Evolutionary conservation across 164 flowering plant genomes (phyloP), one percentile per base, ranked within the genome.

Genomic region (Annona cherimola): DNA sequence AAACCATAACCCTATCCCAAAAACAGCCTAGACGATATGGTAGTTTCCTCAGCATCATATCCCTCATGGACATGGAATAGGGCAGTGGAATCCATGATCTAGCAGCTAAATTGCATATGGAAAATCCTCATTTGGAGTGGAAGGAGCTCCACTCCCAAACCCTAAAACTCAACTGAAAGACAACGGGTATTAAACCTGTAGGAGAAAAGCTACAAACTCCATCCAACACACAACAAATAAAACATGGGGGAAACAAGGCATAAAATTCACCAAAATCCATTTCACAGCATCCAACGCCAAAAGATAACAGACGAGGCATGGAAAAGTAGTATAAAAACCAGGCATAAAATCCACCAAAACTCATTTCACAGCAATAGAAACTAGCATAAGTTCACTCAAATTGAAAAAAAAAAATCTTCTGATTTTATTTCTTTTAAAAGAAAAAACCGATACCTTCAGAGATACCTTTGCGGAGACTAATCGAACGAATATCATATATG

Each of bases 1-100:
- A 80, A 69, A 45, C 80, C 83, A 78, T 73, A 78, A 73, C 72
- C 78, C 75, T 76, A 80, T 80, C 80, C 70, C 61, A 63, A 9
- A 18, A 62, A 18, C 14, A 14, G 62, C 42, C 14, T 46, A 8
- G 2, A 12, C 2, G 12, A 46, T 46, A 12, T 2, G 55, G 1
- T 9, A 11, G 35, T 26, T 50, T 0, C 11, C 11, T 16, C 57
- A 11, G 14, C 9, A 50, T 50, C 35, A 26, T 50, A 50, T 16
- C 50, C 50, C 50, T 45, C 50, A 45, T 5, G 8, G 26, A n/a
- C 61, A 75, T 68, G 26, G 63, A 63, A 72, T 79, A 73, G 74
- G 64, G 65, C 74, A 69, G 69, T 75, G 81, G 78, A 61, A 79
- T 79, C 78, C 81, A 79, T 79, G 76, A 50, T 45, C 60, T 61